Evolutionary conservation across 2,329 filamentous ascomycete species (phyloP).

Genomic region (Aspergillus terreus): DNA sequence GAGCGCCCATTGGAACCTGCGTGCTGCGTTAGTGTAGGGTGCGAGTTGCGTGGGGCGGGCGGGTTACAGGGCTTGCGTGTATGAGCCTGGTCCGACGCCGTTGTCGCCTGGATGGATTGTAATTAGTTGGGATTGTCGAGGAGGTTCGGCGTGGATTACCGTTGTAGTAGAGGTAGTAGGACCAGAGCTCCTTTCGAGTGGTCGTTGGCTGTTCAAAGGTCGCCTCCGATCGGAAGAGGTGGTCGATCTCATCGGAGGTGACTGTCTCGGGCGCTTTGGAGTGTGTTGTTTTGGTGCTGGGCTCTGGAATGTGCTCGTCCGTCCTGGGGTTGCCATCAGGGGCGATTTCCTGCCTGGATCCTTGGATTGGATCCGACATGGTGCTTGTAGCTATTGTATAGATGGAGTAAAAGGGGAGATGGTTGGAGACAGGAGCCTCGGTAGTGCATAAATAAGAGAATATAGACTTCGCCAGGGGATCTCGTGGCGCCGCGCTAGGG

Average conservation of each 20-base stretch:
- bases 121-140: background rate
- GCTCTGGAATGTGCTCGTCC: background rate
- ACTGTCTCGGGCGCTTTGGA: background rate
- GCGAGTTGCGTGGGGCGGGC: background rate
- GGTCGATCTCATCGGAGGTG: conserved; percentile 19
- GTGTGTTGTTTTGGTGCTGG: background rate
- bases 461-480: background rate
- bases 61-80: conserved; percentile 37
- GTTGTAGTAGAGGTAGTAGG: conserved; percentile 45
- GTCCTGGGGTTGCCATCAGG: background rate
- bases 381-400: background rate
- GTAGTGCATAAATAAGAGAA: background rate
- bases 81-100: conserved; percentile 40
- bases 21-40: background rate
- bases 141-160: conserved; percentile 16
- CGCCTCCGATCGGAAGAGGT: conserved; percentile 35
- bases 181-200: conserved; percentile 40
- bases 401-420: background rate
- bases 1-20: conserved; percentile 39
- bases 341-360: background rate
- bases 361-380: background rate
- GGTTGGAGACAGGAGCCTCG: background rate
- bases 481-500: background rate
- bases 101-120: conserved; percentile 30
- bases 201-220: conserved; percentile 38